A percentile compares a stretch with the other conserved stretches of the same genome.
Evolutionary conservation across 139 green algal genomes (phyloP).

Genomic region (Chlamydomonas asymmetrica): DNA sequence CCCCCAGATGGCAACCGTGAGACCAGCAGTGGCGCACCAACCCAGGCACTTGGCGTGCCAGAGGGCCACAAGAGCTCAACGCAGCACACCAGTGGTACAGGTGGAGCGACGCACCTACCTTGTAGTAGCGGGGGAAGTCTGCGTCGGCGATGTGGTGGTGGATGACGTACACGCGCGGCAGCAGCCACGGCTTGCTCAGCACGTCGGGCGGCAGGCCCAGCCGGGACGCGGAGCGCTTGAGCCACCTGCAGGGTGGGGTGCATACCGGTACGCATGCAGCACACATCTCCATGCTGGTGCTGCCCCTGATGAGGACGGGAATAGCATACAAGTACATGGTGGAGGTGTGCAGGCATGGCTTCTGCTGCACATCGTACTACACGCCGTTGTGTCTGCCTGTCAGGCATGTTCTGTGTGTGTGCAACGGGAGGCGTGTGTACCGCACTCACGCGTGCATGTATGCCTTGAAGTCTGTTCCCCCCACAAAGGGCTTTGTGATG

Average conservation of each 20-base stretch:
- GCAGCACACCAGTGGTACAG: too few species aligned
- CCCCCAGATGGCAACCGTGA: not conserved
- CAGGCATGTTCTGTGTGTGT: not conserved
- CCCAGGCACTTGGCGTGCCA: not conserved
- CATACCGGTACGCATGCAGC: too few species aligned
- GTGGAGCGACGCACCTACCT: not conserved
- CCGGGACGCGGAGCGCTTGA: not conserved
- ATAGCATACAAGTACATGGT: too few species aligned
- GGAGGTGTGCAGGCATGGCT: too few species aligned
- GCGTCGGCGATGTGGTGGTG: slow-evolving; percentile 41
- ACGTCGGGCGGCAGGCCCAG: slow-evolving; percentile 23
- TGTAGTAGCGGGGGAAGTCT: slow-evolving; percentile 53
- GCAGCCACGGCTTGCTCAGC: not conserved
- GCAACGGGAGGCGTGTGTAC: not conserved
- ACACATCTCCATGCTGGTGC: too few species aligned
- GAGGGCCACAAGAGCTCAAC: too few species aligned
- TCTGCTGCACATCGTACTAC: too few species aligned
- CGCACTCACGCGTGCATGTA: slow-evolving; percentile 29
- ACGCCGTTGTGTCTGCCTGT: too few species aligned
- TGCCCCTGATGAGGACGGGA: too few species aligned
- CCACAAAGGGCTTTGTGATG: slow-evolving; percentile 60
- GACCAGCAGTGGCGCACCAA: not conserved
- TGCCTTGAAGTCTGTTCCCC: slow-evolving; percentile 23
- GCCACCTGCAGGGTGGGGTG: too few species aligned
- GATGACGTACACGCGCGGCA: slow-evolving; percentile 59